Conservation (phyloP, 2,329 filamentous ascomycete species). For the Daldinia eschscholtzii region DNA sequence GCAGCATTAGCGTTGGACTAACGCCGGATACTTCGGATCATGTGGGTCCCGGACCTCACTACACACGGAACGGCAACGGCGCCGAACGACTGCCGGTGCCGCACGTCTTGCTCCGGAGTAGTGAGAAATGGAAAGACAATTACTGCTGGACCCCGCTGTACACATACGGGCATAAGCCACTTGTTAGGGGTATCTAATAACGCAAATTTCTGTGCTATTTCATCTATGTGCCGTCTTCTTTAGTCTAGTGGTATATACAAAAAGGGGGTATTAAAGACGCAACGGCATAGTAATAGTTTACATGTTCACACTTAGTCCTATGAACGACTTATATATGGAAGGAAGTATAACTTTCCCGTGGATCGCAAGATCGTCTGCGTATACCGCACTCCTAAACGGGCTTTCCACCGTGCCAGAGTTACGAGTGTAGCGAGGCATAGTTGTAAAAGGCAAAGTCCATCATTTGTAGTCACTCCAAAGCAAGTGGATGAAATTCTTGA, state of each 20-base stretch:
- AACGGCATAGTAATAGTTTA: background rate
- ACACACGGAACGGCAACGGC: constrained; percentile 6
- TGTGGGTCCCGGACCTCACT: constrained; percentile 3
- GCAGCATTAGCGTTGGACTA: too few relatives aligned
- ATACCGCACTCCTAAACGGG: background rate
- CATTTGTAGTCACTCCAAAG: background rate
- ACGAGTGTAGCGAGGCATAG: background rate
- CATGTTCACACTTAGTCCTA: background rate
- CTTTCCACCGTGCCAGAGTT: background rate
- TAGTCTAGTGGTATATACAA: background rate
- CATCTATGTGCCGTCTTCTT: background rate
- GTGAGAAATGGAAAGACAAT: background rate
- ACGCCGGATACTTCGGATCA: background rate
- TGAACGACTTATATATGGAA: background rate
- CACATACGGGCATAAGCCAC: background rate
- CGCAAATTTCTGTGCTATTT: background rate
- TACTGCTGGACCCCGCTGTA: too few relatives aligned
- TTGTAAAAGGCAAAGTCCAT: background rate
- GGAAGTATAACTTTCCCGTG: too few relatives aligned
- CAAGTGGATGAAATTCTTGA: background rate
- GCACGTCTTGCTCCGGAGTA: background rate
- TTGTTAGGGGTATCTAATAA: background rate
- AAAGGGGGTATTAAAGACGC: background rate
- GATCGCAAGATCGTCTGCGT: background rate
- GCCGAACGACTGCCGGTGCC: background rate